A percentile compares a stretch with the other conserved stretches of the same genome.
phyloP scores from a whole-genome alignment of 1,284 basidiomycete genomes.

The Hymenochaete sp. region DNA sequence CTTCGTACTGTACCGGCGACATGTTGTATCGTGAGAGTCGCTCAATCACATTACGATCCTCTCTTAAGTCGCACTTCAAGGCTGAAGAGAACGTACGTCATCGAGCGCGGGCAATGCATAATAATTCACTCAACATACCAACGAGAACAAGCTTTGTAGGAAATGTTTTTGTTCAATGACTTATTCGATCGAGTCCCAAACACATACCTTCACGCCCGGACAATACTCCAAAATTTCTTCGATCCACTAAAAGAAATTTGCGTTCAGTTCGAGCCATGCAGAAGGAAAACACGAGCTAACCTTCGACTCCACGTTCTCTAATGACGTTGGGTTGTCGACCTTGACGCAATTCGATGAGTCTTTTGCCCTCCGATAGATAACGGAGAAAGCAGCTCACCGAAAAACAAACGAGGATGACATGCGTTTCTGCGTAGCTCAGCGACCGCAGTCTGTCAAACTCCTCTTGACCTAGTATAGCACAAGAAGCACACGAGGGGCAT shows the following conservation, averaged over 20 bases:
- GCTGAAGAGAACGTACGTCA: no score
- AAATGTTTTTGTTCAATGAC: slow-evolving; percentile 11
- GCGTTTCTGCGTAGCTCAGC: slow-evolving; percentile 89
- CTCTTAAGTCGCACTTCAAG: slow-evolving; percentile 89
- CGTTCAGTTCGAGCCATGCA: no score
- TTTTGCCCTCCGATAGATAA: slow-evolving; percentile 5
- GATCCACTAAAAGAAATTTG: slow-evolving; percentile 76
- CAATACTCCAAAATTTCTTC: slow-evolving; percentile 85
- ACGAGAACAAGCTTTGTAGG: slow-evolving; percentile 68
- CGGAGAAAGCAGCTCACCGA: slow-evolving; percentile 46
- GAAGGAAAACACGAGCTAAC: slow-evolving; percentile 34
- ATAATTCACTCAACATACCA: slow-evolving; percentile 62
- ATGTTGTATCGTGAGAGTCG: slow-evolving; percentile 59
- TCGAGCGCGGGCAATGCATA: background rate
- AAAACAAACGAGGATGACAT: slow-evolving; percentile 92
- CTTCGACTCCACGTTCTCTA: slow-evolving; percentile 91
- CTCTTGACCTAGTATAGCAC: slow-evolving; percentile 73
- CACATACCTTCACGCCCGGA: slow-evolving; percentile 81
- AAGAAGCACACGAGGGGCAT: slow-evolving; percentile 13
- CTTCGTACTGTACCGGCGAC: slow-evolving; percentile 79
- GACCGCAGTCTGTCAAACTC: slow-evolving; percentile 91
- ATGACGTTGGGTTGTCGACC: slow-evolving; percentile 85
- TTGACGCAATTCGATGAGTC: slow-evolving; percentile 24
- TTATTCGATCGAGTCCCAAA: slow-evolving; percentile 11
- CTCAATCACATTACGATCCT: slow-evolving; percentile 61